A percentile compares a stretch with the other conserved stretches of the same genome.
These are phyloP conservation scores for Triticum aestivum DNA, from an alignment of 176 grass and related monocot species.

Conservation along the genomic window DNA sequence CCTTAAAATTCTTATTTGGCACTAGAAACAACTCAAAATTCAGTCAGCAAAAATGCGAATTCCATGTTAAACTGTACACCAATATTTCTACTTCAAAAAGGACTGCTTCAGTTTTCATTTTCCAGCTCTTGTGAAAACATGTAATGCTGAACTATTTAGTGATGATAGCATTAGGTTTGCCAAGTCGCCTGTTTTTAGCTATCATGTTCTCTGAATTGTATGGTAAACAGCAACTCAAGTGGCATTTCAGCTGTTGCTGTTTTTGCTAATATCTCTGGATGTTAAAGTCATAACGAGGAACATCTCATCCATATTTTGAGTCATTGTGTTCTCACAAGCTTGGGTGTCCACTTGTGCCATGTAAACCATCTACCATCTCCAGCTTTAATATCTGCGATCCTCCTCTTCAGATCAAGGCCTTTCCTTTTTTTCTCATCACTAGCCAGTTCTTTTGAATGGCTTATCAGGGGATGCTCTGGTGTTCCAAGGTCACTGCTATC, in stretches of 20 bases:
- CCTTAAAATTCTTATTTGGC: slow-evolving; percentile 25
- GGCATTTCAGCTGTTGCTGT: slow-evolving; percentile 16
- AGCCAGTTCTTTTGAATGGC: slow-evolving; percentile 35
- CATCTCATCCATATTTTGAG: slow-evolving; percentile 5
- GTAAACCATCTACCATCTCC: slow-evolving; percentile 61
- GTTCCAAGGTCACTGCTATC: slow-evolving; percentile 54
- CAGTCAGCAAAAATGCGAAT: slow-evolving; percentile 5
- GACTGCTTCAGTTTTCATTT: slow-evolving; percentile 22
- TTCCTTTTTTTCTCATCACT: slow-evolving; percentile 46
- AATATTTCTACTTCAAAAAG: slow-evolving; percentile 21
- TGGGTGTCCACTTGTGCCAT: slow-evolving; percentile 70
- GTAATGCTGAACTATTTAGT: slow-evolving; percentile 17
- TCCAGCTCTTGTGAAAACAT: slow-evolving; percentile 22
- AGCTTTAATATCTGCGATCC: slow-evolving; percentile 50
- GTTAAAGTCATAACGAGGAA: slow-evolving; percentile 29
- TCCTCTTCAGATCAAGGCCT: slow-evolving; percentile 58
- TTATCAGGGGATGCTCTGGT: slow-evolving; percentile 46
- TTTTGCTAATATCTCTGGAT: slow-evolving; percentile 19
- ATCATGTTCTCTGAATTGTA: slow-evolving; percentile 5
- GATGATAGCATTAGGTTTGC: neutral
- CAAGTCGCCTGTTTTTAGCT: slow-evolving; percentile 21
- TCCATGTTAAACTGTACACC: slow-evolving; percentile 27
- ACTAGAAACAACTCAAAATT: slow-evolving; percentile 21
- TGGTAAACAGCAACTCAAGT: neutral
- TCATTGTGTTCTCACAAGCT: slow-evolving; percentile 86